Evolutionary conservation across 768 basidiomycete genomes (phyloP).

Genomic region (Rhodosporidiobolus odoratus): DNA sequence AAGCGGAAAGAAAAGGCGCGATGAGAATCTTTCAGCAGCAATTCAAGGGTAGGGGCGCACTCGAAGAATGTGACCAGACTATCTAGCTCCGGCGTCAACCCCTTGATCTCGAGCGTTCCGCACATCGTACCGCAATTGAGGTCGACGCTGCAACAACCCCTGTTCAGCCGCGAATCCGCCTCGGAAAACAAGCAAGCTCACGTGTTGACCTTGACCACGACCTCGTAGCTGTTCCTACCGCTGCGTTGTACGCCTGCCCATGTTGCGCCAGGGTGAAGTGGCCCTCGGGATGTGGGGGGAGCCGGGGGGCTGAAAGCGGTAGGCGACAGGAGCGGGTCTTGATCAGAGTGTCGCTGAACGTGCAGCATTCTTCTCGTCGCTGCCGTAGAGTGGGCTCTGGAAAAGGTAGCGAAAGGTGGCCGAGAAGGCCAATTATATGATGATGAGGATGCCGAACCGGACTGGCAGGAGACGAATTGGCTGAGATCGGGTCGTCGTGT

Average conservation of each 20-base stretch:
- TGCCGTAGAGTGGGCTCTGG: not conserved
- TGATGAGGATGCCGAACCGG: too few relatives aligned
- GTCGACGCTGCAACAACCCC: constrained; percentile 68
- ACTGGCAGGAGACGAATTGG: too few relatives aligned
- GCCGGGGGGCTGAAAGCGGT: constrained; percentile 2
- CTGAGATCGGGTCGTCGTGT: too few relatives aligned
- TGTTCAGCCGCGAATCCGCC: not conserved
- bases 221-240: constrained; percentile 89
- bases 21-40: not conserved
- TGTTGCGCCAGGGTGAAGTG: constrained; percentile 65
- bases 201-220: constrained; percentile 68
- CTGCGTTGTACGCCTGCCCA: constrained; percentile 91
- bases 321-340: constrained; percentile 4
- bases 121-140: constrained; percentile 76
- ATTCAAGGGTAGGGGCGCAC: not conserved
- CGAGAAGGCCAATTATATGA: too few relatives aligned
- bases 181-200: not conserved
- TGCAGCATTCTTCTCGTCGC: not conserved
- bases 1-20: not conserved
- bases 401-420: too few relatives aligned
- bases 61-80: constrained; percentile 37
- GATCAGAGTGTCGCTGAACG: not conserved
- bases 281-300: constrained; percentile 42
- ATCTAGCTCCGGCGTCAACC: constrained; percentile 50
- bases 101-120: constrained; percentile 87